A percentile compares a stretch with the other conserved stretches of the same genome.
Evolutionary conservation across 116 monocot genomes (phyloP).

Genomic region (Posidonia oceanica): DNA sequence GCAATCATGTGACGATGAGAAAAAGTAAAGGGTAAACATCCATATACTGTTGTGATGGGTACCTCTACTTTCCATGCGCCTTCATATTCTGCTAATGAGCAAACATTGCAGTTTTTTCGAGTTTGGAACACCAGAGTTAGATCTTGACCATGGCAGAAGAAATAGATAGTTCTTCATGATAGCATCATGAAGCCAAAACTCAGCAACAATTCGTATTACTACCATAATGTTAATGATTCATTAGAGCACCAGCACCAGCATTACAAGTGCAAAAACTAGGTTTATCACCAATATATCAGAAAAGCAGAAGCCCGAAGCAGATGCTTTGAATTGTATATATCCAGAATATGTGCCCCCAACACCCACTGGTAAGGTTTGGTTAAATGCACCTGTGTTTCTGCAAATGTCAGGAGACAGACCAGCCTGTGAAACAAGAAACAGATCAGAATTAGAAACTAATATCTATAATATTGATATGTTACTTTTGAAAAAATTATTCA

Average conservation of each 20-base stretch:
- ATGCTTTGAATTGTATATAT: constrained; percentile 45
- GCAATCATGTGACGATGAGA: too few relatives aligned
- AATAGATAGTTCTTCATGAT: too few relatives aligned
- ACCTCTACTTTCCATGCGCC: too few relatives aligned
- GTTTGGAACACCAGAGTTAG: too few relatives aligned
- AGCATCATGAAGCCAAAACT: too few relatives aligned
- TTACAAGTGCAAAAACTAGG: background rate
- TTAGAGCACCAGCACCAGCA: background rate
- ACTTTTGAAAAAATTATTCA: background rate
- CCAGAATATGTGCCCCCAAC: constrained; percentile 58
- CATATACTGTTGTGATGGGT: too few relatives aligned
- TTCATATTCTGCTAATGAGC: too few relatives aligned
- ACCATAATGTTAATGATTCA: too few relatives aligned
- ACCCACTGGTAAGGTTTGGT: constrained; percentile 17
- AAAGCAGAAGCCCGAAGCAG: constrained; percentile 16
- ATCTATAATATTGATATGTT: background rate
- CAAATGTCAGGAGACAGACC: constrained; percentile 46
- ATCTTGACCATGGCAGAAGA: too few relatives aligned
- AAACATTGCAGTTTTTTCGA: too few relatives aligned
- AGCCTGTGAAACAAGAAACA: constrained; percentile 27
- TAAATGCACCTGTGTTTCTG: constrained; percentile 30
- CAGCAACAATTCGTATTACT: too few relatives aligned
- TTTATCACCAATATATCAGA: background rate
- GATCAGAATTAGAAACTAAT: background rate
- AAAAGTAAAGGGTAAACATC: too few relatives aligned